A percentile compares a stretch with the other conserved stretches of the same genome.
Evolutionary conservation across 768 basidiomycete genomes (phyloP).

Genomic region (Plicaturopsis crispa): DNA sequence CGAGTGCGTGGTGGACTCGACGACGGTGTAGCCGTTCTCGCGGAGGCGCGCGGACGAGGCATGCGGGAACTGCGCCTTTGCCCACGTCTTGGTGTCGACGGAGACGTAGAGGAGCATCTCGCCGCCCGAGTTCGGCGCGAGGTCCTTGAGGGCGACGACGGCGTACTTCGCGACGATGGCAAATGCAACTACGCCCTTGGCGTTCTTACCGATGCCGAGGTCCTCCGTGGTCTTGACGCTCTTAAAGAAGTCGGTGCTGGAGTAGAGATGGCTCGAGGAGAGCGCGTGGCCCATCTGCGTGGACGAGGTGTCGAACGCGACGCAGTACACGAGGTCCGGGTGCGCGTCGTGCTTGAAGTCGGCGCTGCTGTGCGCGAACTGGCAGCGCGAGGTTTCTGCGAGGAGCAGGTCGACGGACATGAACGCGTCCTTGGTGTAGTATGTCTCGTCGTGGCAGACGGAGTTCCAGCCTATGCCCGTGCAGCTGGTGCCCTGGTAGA

Average conservation of each 20-base stretch:
- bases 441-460: slow-evolving; percentile 79
- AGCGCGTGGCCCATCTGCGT: slow-evolving; percentile 34
- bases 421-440: slow-evolving; percentile 84
- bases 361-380: slow-evolving; percentile 82
- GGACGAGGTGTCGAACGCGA: slow-evolving; percentile 68
- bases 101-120: slow-evolving; percentile 86
- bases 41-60: slow-evolving; percentile 68
- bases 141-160: slow-evolving; percentile 81
- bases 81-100: slow-evolving; percentile 78
- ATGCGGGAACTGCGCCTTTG: slow-evolving; percentile 89
- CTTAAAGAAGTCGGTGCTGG: slow-evolving; percentile 80
- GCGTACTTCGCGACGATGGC: slow-evolving; percentile 92
- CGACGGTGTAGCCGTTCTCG: slow-evolving; percentile 94
- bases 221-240: slow-evolving; percentile 63
- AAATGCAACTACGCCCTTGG: slow-evolving; percentile 85
- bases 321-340: slow-evolving; percentile 77
- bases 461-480: slow-evolving; percentile 42
- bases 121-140: slow-evolving; percentile 41
- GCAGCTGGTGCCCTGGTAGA: slow-evolving; percentile 75
- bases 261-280: slow-evolving; percentile 65
- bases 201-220: slow-evolving; percentile 78
- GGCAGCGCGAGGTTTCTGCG: slow-evolving; percentile 66
- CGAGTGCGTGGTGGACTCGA: slow-evolving; percentile 90
- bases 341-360: slow-evolving; percentile 78
- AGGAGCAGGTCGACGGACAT: slow-evolving; percentile 50